Evolutionary conservation across 208 protist genomes (phyloP), one percentile per base, ranked within the genome.

Genomic region (Trypanosoma melophagium): DNA sequence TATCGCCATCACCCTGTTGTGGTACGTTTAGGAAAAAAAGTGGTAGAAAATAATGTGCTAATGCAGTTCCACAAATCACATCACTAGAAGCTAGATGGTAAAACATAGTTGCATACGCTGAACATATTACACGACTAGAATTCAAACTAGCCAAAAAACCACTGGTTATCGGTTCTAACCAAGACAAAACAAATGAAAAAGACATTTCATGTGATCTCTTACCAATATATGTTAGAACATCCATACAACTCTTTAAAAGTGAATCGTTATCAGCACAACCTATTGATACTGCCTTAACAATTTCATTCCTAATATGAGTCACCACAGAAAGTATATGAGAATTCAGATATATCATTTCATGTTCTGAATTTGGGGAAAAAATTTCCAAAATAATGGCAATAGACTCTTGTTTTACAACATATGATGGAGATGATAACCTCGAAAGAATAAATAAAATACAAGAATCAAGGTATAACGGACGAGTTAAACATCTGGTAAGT

Each of bases 71-170:
- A 55, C 69, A 75, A 51, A 24, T 64, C 7, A 59, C 45, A 54
- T 59, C 57, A 45, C 55, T 59, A 25, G 21, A 45, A 41, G 55
- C 62, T 35, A 90, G 53, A 60, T 89, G 77, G 52, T 84, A 85
- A 24, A 89, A 63, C 81, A 93, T 87, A 24, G 87, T 93, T 7
- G 82, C 82, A 54, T 93, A 93, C 16, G 81, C 68, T 12, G 81
- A 79, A 58, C 74, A 87, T 21, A 71, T 52, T 17, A 58, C 44
- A n/a, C 19, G 35, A 14, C 47, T 47, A 49, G 61, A 75, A 31
- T 47, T 65, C 31, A 75, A 65, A 45, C 69, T 75, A n/a, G 54
- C 14, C 24, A 75, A 54, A 58, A 49, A 40, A 52, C 69, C 69
- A 64, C 69, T 75, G 7, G 61, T 65, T 61, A 69, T 67, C 19